A percentile compares a stretch with the other conserved stretches of the same genome.
Evolutionary conservation across 495 filamentous ascomycete species (phyloP).

Genomic region (Neurospora cerealis): DNA sequence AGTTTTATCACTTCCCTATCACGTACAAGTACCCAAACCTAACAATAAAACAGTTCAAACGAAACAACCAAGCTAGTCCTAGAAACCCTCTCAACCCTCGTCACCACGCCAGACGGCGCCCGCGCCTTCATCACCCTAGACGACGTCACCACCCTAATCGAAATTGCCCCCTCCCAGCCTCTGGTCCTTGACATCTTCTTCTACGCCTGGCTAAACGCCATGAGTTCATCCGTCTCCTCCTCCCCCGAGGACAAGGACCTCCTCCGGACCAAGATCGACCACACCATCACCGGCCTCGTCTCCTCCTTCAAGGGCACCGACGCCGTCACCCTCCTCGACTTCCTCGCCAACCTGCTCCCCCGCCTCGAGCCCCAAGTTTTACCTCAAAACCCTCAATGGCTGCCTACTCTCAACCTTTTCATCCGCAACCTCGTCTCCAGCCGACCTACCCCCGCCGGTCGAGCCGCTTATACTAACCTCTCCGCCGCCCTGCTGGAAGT

Average conservation of each 20-base stretch:
- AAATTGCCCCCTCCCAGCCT: constrained; percentile 41
- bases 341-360: constrained; percentile 34
- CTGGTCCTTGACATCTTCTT: constrained; percentile 41
- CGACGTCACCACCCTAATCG: constrained; percentile 40
- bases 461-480: constrained; percentile 40
- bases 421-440: constrained; percentile 34
- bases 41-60: constrained; percentile 31
- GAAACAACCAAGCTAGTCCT: constrained; percentile 42
- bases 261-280: constrained; percentile 33
- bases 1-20: too few species aligned
- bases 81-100: constrained; percentile 43
- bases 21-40: constrained; percentile 4
- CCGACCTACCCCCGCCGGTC: constrained; percentile 35
- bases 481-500: constrained; percentile 41
- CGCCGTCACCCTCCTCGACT: constrained; percentile 38
- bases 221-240: neutral
- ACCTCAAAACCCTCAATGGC: constrained; percentile 32
- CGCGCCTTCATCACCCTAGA: constrained; percentile 32
- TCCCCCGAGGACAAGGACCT: constrained; percentile 11
- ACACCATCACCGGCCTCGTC: constrained; percentile 32
- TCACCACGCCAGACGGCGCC: constrained; percentile 36
- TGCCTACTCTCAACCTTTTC: constrained; percentile 26
- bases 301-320: constrained; percentile 40
- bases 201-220: constrained; percentile 40
- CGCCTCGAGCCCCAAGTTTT: constrained; percentile 27